Evolutionary conservation across 345 rosid genomes (phyloP).

Genomic region (Boechera divaricarpa): DNA sequence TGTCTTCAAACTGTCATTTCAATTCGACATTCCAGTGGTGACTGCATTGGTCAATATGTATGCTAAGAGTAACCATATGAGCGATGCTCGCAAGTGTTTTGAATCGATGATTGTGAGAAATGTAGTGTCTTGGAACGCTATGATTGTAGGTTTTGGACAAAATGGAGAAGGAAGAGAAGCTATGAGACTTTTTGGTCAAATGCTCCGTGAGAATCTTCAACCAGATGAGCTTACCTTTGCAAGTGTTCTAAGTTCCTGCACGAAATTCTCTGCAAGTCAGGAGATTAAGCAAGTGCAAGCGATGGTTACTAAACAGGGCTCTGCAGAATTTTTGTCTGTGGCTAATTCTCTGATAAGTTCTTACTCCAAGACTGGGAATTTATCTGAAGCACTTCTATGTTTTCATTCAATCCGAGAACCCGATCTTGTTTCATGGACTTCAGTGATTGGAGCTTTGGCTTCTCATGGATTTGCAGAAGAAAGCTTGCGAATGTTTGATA

Average conservation of each 20-base stretch:
- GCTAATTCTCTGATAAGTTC: constrained; percentile 63
- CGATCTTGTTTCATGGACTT: constrained; percentile 70
- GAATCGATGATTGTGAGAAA: constrained; percentile 59
- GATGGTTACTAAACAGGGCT: constrained; percentile 51
- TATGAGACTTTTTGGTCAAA: constrained; percentile 53
- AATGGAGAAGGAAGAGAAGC: constrained; percentile 59
- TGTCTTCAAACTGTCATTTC: constrained; percentile 53
- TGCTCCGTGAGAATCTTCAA: constrained; percentile 49
- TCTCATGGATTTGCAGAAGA: constrained; percentile 61
- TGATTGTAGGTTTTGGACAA: constrained; percentile 67
- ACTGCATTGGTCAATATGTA: constrained; percentile 69
- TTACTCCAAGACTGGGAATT: constrained; percentile 64
- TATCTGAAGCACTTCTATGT: constrained; percentile 55
- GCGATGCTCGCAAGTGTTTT: constrained; percentile 58
- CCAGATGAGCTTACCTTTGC: constrained; percentile 73
- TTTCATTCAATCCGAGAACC: constrained; percentile 54
- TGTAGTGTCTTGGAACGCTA: constrained; percentile 72
- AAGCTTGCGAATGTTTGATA: constrained; percentile 53
- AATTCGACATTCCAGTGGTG: constrained; percentile 57
- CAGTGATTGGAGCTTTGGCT: constrained; percentile 65
- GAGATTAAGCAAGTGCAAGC: constrained; percentile 66
- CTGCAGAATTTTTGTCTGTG: constrained; percentile 49
- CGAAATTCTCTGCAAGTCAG: constrained; percentile 43
- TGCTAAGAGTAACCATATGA: constrained; percentile 52
- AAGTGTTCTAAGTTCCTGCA: constrained; percentile 64